Percentiles rank a stretch among this genome's conserved stretches.
Conservation (phyloP, 129 eudicot genomes). For the Pulicaria dysenterica region DNA sequence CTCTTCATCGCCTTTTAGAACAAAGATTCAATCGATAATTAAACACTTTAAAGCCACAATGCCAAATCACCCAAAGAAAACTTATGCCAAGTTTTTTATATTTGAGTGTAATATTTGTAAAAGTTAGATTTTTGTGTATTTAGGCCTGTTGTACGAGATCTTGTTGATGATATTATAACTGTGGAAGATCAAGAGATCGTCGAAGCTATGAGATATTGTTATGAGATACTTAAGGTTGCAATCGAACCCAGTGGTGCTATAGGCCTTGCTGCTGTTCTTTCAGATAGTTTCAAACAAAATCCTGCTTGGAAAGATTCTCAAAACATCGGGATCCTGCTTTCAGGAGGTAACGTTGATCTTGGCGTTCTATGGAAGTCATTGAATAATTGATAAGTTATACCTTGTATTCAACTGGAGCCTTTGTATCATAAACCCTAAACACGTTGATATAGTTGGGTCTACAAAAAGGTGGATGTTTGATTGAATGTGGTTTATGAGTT, state of each 20-base stretch:
- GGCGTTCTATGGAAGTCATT: constrained; percentile 75
- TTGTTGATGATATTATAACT: constrained; percentile 77
- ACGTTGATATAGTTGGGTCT: neutral
- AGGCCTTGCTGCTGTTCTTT: constrained; percentile 89
- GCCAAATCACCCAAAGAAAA: too few species aligned
- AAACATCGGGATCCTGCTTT: constrained; percentile 72
- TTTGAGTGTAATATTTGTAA: neutral
- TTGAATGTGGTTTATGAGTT: neutral
- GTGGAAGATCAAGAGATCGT: constrained; percentile 83
- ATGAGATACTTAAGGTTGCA: constrained; percentile 83
- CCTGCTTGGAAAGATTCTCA: constrained; percentile 58
- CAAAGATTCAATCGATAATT: too few species aligned
- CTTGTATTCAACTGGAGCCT: neutral
- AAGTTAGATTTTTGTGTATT: constrained; percentile 14
- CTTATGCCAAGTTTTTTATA: too few species aligned
- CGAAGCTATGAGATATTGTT: constrained; percentile 82
- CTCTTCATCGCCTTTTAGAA: neutral
- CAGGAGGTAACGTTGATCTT: constrained; percentile 94
- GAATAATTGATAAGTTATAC: constrained; percentile 20
- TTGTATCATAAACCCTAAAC: neutral
- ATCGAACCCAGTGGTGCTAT: constrained; percentile 98
- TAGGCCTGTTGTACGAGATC: constrained; percentile 95
- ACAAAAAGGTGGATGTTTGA: neutral
- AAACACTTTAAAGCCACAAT: too few species aligned
- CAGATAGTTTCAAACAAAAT: constrained; percentile 61